phyloP scores from a whole-genome alignment of 148 eudicot genomes.

The Rhododendron ovatum region DNA sequence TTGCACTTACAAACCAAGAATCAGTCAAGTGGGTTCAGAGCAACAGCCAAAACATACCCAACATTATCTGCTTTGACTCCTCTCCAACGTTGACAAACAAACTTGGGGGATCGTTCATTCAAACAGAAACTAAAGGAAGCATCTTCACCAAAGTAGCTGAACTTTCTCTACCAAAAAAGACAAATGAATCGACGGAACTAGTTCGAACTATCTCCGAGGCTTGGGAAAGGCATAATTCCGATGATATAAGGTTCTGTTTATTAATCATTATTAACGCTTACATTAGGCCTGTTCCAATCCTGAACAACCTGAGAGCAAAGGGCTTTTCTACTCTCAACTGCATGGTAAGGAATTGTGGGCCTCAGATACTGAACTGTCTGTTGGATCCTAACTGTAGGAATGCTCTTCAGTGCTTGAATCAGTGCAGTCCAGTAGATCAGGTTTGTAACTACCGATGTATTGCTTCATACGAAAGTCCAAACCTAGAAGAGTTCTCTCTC shows the following conservation, averaged over 20 bases:
- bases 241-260: conserved; percentile 86
- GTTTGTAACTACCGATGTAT: conserved; percentile 93
- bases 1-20: conserved; percentile 62
- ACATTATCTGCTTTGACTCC: conserved; percentile 76
- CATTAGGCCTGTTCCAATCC: conserved; percentile 65
- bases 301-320: conserved; percentile 77
- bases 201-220: conserved; percentile 57
- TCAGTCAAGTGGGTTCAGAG: conserved; percentile 55
- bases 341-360: conserved; percentile 85
- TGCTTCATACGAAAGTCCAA: conserved; percentile 81
- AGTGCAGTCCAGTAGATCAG: conserved; percentile 96
- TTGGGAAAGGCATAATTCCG: conserved; percentile 85
- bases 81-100: conserved; percentile 62
- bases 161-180: conserved; percentile 29
- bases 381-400: conserved; percentile 84
- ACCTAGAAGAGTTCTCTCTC: conserved; percentile 82
- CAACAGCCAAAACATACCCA: conserved; percentile 43
- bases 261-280: conserved; percentile 79
- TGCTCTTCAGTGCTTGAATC: conserved; percentile 90
- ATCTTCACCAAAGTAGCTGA: conserved; percentile 34
- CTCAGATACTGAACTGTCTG: conserved; percentile 83
- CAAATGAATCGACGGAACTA: conserved; percentile 38
- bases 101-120: conserved; percentile 55
- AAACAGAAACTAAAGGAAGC: conserved; percentile 25
- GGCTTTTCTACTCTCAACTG: conserved; percentile 81